phyloP scores from a whole-genome alignment of 2,329 filamentous ascomycete species.

The Aspergillus fijiensis region DNA sequence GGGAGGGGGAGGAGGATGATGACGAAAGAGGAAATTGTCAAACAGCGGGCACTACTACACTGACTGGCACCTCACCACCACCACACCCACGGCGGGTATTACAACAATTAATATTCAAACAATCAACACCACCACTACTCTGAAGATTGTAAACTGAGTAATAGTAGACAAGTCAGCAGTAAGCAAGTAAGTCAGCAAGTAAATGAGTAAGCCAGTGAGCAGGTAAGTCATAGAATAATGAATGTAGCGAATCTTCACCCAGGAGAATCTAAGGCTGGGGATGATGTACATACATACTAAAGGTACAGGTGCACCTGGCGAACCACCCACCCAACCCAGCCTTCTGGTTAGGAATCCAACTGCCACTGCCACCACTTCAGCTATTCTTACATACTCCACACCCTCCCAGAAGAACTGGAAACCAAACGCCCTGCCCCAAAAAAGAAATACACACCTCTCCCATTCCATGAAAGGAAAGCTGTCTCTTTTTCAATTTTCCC shows the following conservation, averaged over 20 bases:
- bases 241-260: neutral
- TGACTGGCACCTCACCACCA: no score
- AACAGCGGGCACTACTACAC: neutral
- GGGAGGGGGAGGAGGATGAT: constrained; percentile 1
- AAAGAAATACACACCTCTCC: neutral
- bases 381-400: neutral
- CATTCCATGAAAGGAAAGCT: constrained; percentile 9
- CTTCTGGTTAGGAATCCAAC: neutral
- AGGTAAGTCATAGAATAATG: neutral
- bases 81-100: neutral
- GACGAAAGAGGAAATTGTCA: constrained; percentile 5
- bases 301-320: no score
- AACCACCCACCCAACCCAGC: neutral
- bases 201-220: neutral
- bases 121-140: neutral
- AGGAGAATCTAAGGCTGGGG: neutral
- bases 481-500: neutral
- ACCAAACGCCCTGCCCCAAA: constrained; percentile 4
- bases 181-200: neutral
- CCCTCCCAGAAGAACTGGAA: neutral
- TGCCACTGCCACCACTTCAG: neutral
- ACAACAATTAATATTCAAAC: neutral
- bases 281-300: neutral
- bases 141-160: neutral
- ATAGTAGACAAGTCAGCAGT: neutral